Evolutionary conservation across 2,329 filamentous ascomycete species (phyloP), one percentile per base, ranked within the genome.

Genomic region (Epichloe elymi): DNA sequence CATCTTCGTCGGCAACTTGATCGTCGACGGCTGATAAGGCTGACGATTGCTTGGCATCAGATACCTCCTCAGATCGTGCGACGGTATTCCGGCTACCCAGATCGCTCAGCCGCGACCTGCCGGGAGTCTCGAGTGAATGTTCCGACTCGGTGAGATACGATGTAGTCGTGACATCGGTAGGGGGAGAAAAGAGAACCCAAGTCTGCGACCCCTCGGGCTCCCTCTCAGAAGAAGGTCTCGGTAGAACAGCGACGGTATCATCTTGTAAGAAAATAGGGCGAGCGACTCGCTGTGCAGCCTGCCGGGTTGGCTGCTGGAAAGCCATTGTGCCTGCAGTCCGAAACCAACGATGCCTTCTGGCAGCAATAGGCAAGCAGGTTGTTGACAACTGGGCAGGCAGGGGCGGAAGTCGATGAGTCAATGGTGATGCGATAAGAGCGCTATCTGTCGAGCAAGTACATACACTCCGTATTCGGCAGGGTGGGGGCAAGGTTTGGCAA

Each of bases 101-200:
- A 64, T 91, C 88, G 65, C 87, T 94, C 50, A 85, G 71, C 54
- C 80, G 82, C 39, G 87, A 93, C 55, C 80, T 78, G 38, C 84
- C 86, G 30, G 82, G 65, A 63, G 85, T 72, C 67, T 79, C 57
- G 71, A 90, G 63, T 67, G 82, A 71, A 70, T 78, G 61, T 67
- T 86, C 65, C 65, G 82, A 80, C 38, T 86, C 82, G 43, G 83
- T 87, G 49, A 83, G 76, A 55, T 85, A 82, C 5, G 82, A 82
- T 11, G 76, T 76, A 19, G 85, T 83, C 3, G 75, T 78, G 45
- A 69, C 69, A 36, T 83, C 77, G 56, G 82, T 82, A 8, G 76
- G 75, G 2, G 2, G 88, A 7, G 89, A 87, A 73, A 98, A 98
- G 57, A 98, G 80, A 50, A 97, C 85, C 93, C 93, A 98, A 78